Evolutionary conservation across 768 basidiomycete species (phyloP).

Genomic region (Omphalotus guepiniiformis): DNA sequence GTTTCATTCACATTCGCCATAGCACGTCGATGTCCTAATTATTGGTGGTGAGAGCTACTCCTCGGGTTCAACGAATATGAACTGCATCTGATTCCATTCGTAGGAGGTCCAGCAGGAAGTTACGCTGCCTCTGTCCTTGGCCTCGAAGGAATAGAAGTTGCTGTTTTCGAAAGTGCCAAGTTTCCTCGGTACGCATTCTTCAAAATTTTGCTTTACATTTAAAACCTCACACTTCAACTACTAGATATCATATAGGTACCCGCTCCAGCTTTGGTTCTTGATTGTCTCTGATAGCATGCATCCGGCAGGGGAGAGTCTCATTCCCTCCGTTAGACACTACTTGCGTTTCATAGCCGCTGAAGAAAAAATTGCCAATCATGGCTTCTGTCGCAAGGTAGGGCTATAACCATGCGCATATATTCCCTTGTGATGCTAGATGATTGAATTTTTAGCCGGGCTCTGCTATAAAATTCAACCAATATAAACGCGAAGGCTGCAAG

Average conservation of each 20-base stretch:
- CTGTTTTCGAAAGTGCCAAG: constrained; percentile 20
- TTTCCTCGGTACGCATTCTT: constrained; percentile 18
- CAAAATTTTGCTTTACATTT: background rate
- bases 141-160: constrained; percentile 26
- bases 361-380: constrained; percentile 42
- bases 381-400: constrained; percentile 48
- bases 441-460: constrained; percentile 45
- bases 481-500: constrained; percentile 61
- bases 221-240: background rate
- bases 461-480: constrained; percentile 61
- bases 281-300: constrained; percentile 30
- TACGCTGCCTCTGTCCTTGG: constrained; percentile 25
- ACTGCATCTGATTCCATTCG: background rate
- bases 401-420: too few species aligned
- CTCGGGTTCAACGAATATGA: background rate
- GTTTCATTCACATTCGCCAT: background rate
- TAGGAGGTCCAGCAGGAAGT: constrained; percentile 25
- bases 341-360: constrained; percentile 56
- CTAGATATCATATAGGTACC: constrained; percentile 8
- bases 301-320: constrained; percentile 57
- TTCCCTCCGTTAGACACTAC: constrained; percentile 57
- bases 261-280: background rate
- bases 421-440: too few species aligned
- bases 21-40: constrained; percentile 43
- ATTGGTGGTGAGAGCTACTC: constrained; percentile 25